Evolutionary conservation across 1,139 yeast genomes (phyloP).

Genomic region (Sugiyamaella paludigena): DNA sequence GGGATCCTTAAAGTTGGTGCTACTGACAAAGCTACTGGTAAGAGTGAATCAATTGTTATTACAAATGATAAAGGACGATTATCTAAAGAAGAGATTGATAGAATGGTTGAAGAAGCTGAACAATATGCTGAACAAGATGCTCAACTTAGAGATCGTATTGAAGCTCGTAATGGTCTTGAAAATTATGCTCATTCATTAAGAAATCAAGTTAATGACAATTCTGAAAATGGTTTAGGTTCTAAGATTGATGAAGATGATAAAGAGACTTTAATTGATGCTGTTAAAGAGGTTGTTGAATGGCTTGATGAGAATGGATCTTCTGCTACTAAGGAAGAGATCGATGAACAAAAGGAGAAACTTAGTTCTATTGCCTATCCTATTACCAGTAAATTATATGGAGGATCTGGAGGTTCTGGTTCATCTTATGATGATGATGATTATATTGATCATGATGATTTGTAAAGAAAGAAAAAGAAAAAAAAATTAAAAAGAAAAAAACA

Average conservation of each 20-base stretch:
- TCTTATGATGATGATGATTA: constrained; percentile 50
- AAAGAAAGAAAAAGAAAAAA: constrained; percentile 27
- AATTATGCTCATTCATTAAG: constrained; percentile 82
- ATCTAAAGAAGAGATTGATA: constrained; percentile 84
- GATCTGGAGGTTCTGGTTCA: constrained; percentile 48
- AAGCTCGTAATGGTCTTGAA: constrained; percentile 83
- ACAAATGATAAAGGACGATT: constrained; percentile 97
- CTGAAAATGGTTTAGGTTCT: constrained; percentile 63
- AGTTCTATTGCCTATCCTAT: constrained; percentile 87
- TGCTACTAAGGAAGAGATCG: constrained; percentile 90
- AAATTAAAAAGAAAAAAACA: neutral
- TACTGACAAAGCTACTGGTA: constrained; percentile 95
- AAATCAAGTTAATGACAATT: constrained; percentile 68
- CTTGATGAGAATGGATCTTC: constrained; percentile 82
- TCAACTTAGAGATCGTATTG: constrained; percentile 75
- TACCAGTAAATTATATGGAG: constrained; percentile 84
- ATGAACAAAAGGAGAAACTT: constrained; percentile 87
- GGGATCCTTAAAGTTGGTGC: constrained; percentile 95
- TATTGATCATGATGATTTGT: constrained; percentile 64
- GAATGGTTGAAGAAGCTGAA: constrained; percentile 95
- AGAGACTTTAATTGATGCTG: constrained; percentile 84
- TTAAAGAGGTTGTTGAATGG: constrained; percentile 85
- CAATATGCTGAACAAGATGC: constrained; percentile 86
- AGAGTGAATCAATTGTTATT: constrained; percentile 89
- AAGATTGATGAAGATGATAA: constrained; percentile 89